These are phyloP conservation scores for Coniochaeta pulveracea DNA, from an alignment of 2,329 filamentous ascomycete species.

Conservation along the genomic window DNA sequence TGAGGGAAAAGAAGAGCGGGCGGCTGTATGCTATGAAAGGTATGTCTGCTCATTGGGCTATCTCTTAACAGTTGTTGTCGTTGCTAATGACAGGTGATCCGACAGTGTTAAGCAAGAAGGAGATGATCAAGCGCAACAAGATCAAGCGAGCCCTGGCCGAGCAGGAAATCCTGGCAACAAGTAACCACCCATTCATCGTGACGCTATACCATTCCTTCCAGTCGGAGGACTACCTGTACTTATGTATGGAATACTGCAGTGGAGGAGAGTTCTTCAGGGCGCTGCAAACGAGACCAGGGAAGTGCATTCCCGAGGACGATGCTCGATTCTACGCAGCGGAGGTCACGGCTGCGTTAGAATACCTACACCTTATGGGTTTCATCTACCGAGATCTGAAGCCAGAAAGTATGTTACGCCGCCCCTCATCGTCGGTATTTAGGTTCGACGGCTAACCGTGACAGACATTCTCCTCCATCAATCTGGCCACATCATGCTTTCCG, in stretches of 20 bases:
- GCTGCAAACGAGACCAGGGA: slow-evolving; percentile 89
- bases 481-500: slow-evolving; percentile 99
- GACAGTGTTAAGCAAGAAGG: slow-evolving; percentile 93
- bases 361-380: slow-evolving; percentile 97
- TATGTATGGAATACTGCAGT: slow-evolving; percentile 99
- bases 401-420: slow-evolving; percentile 60
- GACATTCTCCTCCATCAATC: slow-evolving; percentile 97
- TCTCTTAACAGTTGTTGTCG: too few relatives aligned
- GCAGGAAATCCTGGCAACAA: slow-evolving; percentile 95
- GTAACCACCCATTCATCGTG: slow-evolving; percentile 98
- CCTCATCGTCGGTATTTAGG: not conserved
- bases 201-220: slow-evolving; percentile 98
- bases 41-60: too few relatives aligned
- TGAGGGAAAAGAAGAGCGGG: slow-evolving; percentile 94
- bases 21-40: slow-evolving; percentile 98
- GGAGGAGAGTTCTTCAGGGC: slow-evolving; percentile 97
- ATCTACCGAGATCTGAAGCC: slow-evolving; percentile 98
- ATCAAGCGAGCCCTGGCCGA: slow-evolving; percentile 97
- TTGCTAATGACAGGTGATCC: slow-evolving; percentile 24
- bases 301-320: slow-evolving; percentile 94
- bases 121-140: slow-evolving; percentile 99
- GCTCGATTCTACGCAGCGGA: slow-evolving; percentile 96
- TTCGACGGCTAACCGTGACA: slow-evolving; percentile 30
- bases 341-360: slow-evolving; percentile 91
- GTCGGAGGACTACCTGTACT: slow-evolving; percentile 93